Evolutionary conservation across 768 basidiomycete species (phyloP).

Genomic region (Lentinula guzmanii): DNA sequence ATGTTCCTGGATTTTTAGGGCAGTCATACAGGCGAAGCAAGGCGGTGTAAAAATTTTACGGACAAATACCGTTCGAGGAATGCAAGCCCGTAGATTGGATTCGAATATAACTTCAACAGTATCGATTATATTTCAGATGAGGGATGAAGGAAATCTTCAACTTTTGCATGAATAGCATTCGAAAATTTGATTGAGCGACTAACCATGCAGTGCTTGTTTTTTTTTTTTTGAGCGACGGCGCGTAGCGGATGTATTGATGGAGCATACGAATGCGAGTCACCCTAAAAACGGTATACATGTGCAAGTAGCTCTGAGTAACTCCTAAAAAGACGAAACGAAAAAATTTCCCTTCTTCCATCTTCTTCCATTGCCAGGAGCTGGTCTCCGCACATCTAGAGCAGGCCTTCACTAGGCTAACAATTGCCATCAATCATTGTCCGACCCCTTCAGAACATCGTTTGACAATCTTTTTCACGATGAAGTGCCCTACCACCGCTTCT

Average conservation of each 20-base stretch:
- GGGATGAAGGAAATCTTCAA: not conserved
- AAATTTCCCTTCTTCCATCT: not conserved
- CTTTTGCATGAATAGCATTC: too few species aligned
- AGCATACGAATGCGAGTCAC: not conserved
- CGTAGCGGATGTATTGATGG: not conserved
- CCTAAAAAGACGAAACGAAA: too few species aligned
- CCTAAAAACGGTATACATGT: not conserved
- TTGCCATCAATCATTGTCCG: too few species aligned
- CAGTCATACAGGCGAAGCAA: not conserved
- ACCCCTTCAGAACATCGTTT: too few species aligned
- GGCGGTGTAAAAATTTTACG: constrained; percentile 1
- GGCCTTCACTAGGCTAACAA: not conserved
- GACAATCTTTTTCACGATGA: not conserved
- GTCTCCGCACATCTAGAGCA: not conserved
- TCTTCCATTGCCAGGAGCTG: not conserved
- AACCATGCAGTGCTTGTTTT: not conserved
- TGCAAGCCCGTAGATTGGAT: constrained; percentile 1
- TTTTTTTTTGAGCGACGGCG: not conserved
- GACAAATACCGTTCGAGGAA: constrained; percentile 2
- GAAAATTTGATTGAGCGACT: too few species aligned
- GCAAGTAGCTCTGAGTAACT: too few species aligned
- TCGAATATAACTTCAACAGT: not conserved
- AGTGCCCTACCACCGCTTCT: not conserved
- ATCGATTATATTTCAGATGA: too few species aligned
- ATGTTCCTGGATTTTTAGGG: not conserved